Conservation (phyloP, 805 yeast species). For the Saturnispora kantuleensis region DNA sequence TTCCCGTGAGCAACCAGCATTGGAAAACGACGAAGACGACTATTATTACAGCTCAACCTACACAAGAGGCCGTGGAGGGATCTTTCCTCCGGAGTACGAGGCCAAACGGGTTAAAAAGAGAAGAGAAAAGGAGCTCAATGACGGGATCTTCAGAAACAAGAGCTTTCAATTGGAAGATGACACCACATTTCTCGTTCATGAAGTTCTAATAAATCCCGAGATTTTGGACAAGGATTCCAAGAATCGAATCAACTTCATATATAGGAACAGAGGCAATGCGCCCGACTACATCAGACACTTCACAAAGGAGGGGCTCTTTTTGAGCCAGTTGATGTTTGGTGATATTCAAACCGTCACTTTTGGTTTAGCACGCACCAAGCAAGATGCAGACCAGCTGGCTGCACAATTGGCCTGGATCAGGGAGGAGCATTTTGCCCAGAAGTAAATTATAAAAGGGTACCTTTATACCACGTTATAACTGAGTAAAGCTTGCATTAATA, state of each 20-base stretch:
- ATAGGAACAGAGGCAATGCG: constrained; percentile 6
- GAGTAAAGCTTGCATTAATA: too few relatives aligned
- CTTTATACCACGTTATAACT: too few relatives aligned
- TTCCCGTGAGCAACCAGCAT: not conserved
- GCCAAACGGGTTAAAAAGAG: constrained; percentile 4
- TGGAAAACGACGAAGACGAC: not conserved
- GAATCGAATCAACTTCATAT: constrained; percentile 11
- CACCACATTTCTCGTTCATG: constrained; percentile 9
- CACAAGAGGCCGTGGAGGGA: constrained; percentile 14
- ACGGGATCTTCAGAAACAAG: constrained; percentile 10
- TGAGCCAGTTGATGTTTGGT: constrained; percentile 13
- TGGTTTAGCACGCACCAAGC: constrained; percentile 12
- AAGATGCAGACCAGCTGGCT: constrained; percentile 14
- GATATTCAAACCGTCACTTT: constrained; percentile 11
- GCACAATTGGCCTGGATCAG: constrained; percentile 13
- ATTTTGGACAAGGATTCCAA: constrained; percentile 11
- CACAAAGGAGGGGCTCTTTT: constrained; percentile 5
- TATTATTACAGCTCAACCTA: constrained; percentile 5
- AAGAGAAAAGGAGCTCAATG: not conserved
- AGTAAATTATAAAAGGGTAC: not conserved
- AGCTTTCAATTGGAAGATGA: constrained; percentile 2
- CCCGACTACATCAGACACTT: constrained; percentile 9
- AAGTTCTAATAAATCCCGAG: constrained; percentile 9
- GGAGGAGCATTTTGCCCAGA: constrained; percentile 10
- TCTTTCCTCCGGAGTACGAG: constrained; percentile 8